Evolutionary conservation across 208 protist species (phyloP).

Genomic region (Trichomonas gallinae): DNA sequence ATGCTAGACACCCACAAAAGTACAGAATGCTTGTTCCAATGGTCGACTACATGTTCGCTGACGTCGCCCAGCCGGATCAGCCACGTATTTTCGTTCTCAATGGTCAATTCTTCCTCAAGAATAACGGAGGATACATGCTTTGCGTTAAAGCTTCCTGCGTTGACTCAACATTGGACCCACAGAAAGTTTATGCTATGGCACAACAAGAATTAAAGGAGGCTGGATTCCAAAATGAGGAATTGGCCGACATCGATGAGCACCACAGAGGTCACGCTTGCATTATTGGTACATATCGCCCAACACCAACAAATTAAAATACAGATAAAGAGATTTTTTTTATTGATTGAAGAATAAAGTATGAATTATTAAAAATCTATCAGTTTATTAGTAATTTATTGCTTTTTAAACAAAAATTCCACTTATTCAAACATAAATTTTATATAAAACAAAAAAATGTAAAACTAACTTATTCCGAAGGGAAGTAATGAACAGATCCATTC

Average conservation of each 20-base stretch:
- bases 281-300: conserved; percentile 29
- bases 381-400: too few species aligned
- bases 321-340: background rate
- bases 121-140: conserved; percentile 95
- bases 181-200: conserved; percentile 89
- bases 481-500: background rate
- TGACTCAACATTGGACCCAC: conserved; percentile 88
- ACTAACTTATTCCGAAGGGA: background rate
- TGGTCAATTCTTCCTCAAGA: conserved; percentile 94
- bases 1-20: conserved; percentile 97
- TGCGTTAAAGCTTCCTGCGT: conserved; percentile 99
- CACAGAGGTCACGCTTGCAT: conserved; percentile 98
- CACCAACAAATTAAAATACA: background rate
- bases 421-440: too few species aligned
- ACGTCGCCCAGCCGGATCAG: conserved; percentile 99
- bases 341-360: too few species aligned
- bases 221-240: conserved; percentile 88
- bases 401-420: too few species aligned
- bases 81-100: conserved; percentile 97
- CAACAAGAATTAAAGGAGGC: conserved; percentile 84
- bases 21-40: conserved; percentile 96
- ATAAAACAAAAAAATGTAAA: too few species aligned
- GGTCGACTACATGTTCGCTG: conserved; percentile 99
- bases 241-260: conserved; percentile 94
- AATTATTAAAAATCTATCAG: too few species aligned